Evolutionary conservation across 2,329 filamentous ascomycete species (phyloP), one percentile per base, ranked within the genome.

Genomic region (Sphaerulina vaccinii): DNA sequence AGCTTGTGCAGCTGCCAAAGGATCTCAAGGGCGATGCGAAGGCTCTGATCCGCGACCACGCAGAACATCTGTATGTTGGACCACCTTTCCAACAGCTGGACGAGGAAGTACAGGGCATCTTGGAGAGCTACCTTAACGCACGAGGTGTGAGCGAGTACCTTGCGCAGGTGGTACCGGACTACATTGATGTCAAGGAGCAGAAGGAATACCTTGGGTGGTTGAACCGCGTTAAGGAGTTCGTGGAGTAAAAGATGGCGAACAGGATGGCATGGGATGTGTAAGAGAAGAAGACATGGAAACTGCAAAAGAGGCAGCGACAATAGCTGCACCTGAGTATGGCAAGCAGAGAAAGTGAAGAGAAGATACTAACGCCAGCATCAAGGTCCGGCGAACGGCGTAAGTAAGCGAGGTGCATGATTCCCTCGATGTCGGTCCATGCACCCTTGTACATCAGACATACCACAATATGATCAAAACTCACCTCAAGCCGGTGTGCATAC

Each of bases 161-260:
- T 64, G 92, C 91, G 48, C 76, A 91, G 62, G 96, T 97, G 73
- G 86, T 95, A 38, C 90, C 91, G 32, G 91, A 97, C 71, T 99
- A 96, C 76, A 91, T 97, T 68, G 90, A 97, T 70, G 83, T 88
- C 75, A 99, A 99, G 85, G 93, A 99, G 83, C 92, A 97, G 83
- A 87, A 85, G 75, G 93, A 99, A 80, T 99, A 99, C 73, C 77
- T 95, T 56, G 77, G 81, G 61, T 99, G 95, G 93, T 77, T 99
- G 71, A 81, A 84, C 72, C 83, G 80, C 69, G 81, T 96, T 73
- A 93, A 92, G 83, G 77, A 75, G 58, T 96, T 97, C 68, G 78
- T 96, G 61, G 86, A 88, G 69, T 76, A 73, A 62, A 36, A 2
- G 15, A 22, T 11, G 8, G n/a, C n/a, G n/a, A n/a, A n/a, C n/a